Evolutionary conservation across 176 grass and related monocot genomes (phyloP).

Genomic region (Lolium multiflorum): DNA sequence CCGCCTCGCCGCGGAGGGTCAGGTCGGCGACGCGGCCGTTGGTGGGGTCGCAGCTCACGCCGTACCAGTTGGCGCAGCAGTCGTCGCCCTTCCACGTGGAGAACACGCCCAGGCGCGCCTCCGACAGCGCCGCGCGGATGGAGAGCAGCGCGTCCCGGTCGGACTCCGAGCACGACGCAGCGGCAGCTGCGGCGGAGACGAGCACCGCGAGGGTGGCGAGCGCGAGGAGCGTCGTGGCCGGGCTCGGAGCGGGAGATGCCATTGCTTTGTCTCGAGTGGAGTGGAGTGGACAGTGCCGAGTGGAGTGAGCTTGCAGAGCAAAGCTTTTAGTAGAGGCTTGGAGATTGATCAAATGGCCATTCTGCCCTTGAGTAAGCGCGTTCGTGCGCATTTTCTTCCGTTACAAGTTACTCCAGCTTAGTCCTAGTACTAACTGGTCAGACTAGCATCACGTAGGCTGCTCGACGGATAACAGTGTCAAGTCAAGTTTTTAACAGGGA

Average conservation of each 20-base stretch:
- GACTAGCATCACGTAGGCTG: too few species aligned
- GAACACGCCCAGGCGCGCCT: conserved; percentile 80
- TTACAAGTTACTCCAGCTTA: background rate
- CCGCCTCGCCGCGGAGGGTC: conserved; percentile 81
- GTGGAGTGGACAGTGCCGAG: conserved; percentile 21
- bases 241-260: conserved; percentile 32
- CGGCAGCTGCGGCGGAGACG: background rate
- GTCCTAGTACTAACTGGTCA: background rate
- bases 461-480: too few species aligned
- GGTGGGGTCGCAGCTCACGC: conserved; percentile 83
- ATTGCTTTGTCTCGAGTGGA: conserved; percentile 23
- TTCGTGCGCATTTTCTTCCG: background rate
- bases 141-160: conserved; percentile 71
- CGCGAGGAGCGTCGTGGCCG: conserved; percentile 22
- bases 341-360: conserved; percentile 35
- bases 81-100: conserved; percentile 71
- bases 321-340: conserved; percentile 32
- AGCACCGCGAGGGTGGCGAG: background rate
- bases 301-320: conserved; percentile 28
- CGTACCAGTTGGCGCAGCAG: conserved; percentile 91
- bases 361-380: conserved; percentile 34
- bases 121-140: conserved; percentile 74
- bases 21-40: conserved; percentile 74
- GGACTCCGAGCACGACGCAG: conserved; percentile 24
- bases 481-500: too few species aligned